Evolutionary conservation across 1,284 basidiomycete genomes (phyloP).

Genomic region (Pyrrhoderma noxium): DNA sequence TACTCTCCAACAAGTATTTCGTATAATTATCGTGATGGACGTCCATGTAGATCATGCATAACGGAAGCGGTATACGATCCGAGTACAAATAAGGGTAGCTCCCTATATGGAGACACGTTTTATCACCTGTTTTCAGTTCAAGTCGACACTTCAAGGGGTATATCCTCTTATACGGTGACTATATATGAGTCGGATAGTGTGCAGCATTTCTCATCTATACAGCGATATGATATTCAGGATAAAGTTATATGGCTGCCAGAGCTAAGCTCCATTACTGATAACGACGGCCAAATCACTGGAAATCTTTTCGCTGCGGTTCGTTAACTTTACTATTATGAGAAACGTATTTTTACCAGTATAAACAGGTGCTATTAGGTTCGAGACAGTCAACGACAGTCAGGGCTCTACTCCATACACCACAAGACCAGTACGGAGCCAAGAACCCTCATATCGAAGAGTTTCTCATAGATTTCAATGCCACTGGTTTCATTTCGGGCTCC

Average conservation of each 20-base stretch:
- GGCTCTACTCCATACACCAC: conserved; percentile 1
- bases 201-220: background rate
- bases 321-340: background rate
- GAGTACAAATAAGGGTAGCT: conserved; percentile 2
- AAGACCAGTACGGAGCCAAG: background rate
- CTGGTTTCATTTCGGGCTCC: background rate
- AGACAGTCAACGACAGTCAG: background rate
- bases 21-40: conserved; percentile 2
- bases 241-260: conserved; percentile 1
- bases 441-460: background rate
- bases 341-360: conserved; percentile 1
- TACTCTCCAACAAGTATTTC: background rate
- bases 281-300: background rate
- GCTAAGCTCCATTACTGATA: background rate
- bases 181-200: background rate
- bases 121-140: conserved; percentile 6
- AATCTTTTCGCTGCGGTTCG: conserved; percentile 8
- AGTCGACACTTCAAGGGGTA: conserved; percentile 1
- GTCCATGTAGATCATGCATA: background rate
- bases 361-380: no score
- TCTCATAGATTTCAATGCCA: background rate
- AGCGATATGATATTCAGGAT: conserved; percentile 1
- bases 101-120: conserved; percentile 7
- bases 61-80: background rate
- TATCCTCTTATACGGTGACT: conserved; percentile 1